Evolutionary conservation across 2,329 filamentous ascomycete genomes (phyloP), one percentile per base, ranked within the genome.

Genomic region (Cercospora sesami): DNA sequence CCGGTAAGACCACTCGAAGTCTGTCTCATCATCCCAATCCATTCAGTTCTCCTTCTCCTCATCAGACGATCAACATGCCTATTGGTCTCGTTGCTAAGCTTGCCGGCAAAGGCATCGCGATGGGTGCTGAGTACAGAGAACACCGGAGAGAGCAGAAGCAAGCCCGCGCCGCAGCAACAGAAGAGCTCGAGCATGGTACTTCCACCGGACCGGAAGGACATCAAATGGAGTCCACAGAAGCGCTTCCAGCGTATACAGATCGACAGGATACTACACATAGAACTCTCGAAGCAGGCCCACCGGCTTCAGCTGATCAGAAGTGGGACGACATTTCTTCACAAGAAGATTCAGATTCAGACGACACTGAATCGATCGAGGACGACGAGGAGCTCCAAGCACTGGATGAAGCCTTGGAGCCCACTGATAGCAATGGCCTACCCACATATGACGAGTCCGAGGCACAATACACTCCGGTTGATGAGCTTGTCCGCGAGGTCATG

Each of bases 321-420:
- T 55, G 60, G 23, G 21, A n/a, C 8, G 62, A 64, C 39, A 42
- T 59, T 14, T 64, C 62, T 8, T 64, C 62, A 14, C 45, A 63
- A 39, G 59, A 60, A 57, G 65, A 57, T 61, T 33, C 60, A 55
- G 64, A 64, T 16, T 23, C 62, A 28, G 62, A 62, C 48, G 62
- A 64, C 4, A 18, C 36, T 8, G 66, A 73, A 10, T 70, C 69
- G 9, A 66, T 72, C 8, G 74, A 76, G 60, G 74, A 75, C 53
- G 77, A 78, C 51, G 73, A 76, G 57, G 74, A 74, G 63, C 72
- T 73, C 18, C 76, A 76, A 72, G 70, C 74, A 23, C 73, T 78
- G 1, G 77, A 79, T 60, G 77, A 79, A 63, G 73, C 69, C 8
- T 57, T 73, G 36, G 62, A 60, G 26, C 60, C 45, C 23, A 55